Percentiles rank a stretch among this genome's conserved stretches.
Conservation (phyloP, 2,329 filamentous ascomycete species). For the Delphinella strobiligena region DNA sequence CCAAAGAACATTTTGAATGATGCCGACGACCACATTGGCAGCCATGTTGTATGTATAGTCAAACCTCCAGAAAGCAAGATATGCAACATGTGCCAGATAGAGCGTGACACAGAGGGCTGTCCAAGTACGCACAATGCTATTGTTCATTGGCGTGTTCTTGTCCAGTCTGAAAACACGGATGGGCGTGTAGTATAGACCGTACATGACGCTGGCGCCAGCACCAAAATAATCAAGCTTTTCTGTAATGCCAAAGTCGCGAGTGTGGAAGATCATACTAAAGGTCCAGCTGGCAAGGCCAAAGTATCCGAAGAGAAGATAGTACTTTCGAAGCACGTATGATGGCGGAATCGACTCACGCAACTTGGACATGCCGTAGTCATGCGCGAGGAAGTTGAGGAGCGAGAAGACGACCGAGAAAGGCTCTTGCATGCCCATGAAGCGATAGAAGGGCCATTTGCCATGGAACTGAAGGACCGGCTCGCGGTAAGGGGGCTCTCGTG, state of each 20-base stretch:
- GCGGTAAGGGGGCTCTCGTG: conserved; percentile 50
- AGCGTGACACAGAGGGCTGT: conserved; percentile 57
- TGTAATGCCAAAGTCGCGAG: conserved; percentile 69
- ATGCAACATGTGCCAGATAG: conserved; percentile 67
- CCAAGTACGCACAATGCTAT: conserved; percentile 56
- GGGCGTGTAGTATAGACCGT: conserved; percentile 76
- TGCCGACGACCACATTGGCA: conserved; percentile 74
- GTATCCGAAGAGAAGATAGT: conserved; percentile 69
- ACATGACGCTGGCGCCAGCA: conserved; percentile 79
- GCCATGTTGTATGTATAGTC: conserved; percentile 98
- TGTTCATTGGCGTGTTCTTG: conserved; percentile 25
- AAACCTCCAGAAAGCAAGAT: conserved; percentile 77
- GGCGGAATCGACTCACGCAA: conserved; percentile 59
- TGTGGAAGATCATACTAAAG: conserved; percentile 87
- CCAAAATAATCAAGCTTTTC: conserved; percentile 96
- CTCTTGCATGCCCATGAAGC: conserved; percentile 87
- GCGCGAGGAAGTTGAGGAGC: conserved; percentile 78
- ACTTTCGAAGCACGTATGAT: conserved; percentile 63
- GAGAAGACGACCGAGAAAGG: conserved; percentile 90
- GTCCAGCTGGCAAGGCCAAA: conserved; percentile 75
- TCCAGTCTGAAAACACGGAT: conserved; percentile 79
- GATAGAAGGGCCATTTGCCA: conserved; percentile 95
- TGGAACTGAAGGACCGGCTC: conserved; percentile 78
- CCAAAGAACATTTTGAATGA: conserved; percentile 76
- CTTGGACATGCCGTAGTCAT: conserved; percentile 62